Evolutionary conservation across 2,329 filamentous ascomycete species (phyloP), one percentile per base, ranked within the genome.

Genomic region (Botryotinia narcissicola): DNA sequence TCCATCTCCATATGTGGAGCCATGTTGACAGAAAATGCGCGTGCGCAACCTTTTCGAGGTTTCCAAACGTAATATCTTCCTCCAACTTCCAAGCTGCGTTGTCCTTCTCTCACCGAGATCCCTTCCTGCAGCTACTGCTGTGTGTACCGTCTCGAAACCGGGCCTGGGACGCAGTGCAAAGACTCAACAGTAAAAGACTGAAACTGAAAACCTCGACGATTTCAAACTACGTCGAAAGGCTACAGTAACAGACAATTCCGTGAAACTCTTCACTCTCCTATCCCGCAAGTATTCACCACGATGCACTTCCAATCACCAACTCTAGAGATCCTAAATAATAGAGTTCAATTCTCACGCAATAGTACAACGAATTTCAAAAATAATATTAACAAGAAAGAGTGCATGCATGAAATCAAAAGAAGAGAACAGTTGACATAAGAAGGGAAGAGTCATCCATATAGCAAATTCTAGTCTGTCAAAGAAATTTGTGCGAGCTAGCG

Each of bases 181-280:
- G 51, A 69, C 48, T 42, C 37, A 59, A 57, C 25, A 32, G n/a
- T 32, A 32, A 59, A 59, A 59, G 51, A 32, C 48, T 57, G 48
- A 57, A 59, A 69, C 66, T 57, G 66, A 69, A 25, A 57, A 57
- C 66, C 66, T 69, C 66, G 66, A 69, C 66, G 66, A 69, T 32
- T 69, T 69, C 66, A 69, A 69, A 59, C 66, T 69, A 57, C 66
- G 66, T 69, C 66, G 48, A 57, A 69, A 69, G 66, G 66, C 22
- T 69, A 69, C 37, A 57, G 66, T 69, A 44, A 69, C 66, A 69
- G 48, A 32, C 37, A 44, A 22, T 42, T 42, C 48, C n/a, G 35
- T 59, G 35, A 69, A 57, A 57, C 35, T 32, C 66, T 57, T 69
- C 35, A 69, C 66, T 32, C n/a, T 69, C 35, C 20, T 12, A 42